phyloP scores from a whole-genome alignment of 495 filamentous ascomycete species.

The Hypoxylon cercidicola region DNA sequence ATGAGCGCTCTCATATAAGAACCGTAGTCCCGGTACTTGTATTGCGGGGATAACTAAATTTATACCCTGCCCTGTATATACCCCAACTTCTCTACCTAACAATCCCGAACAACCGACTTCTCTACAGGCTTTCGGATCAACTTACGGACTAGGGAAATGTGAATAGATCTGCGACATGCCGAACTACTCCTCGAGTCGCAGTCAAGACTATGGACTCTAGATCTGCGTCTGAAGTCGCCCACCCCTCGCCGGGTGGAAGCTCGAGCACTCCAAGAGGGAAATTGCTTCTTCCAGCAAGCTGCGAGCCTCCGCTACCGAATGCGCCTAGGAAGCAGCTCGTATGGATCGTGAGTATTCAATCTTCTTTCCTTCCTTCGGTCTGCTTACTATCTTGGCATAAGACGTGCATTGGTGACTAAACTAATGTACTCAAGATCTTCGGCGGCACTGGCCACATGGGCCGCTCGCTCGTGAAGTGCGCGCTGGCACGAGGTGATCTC shows the following conservation, averaged over 20 bases:
- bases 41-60: conserved; percentile 28
- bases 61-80: conserved; percentile 17
- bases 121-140: conserved; percentile 3
- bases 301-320: conserved; percentile 79
- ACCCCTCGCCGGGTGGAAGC: conserved; percentile 41
- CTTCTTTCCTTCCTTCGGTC: neutral
- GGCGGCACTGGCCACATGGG: conserved; percentile 97
- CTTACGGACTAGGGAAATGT: conserved; percentile 3
- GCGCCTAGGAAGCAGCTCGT: conserved; percentile 78
- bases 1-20: neutral
- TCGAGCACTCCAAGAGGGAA: conserved; percentile 42
- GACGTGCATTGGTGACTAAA: conserved; percentile 7
- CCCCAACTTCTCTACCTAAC: conserved; percentile 21
- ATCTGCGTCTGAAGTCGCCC: conserved; percentile 41
- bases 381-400: neutral
- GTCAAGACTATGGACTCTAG: conserved; percentile 44
- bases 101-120: conserved; percentile 21
- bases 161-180: conserved; percentile 24
- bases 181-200: conserved; percentile 21
- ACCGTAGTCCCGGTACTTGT: conserved; percentile 18
- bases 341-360: conserved; percentile 74
- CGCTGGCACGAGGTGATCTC: conserved; percentile 83
- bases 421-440: conserved; percentile 70
- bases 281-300: conserved; percentile 75
- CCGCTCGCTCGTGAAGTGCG: conserved; percentile 83